Conservation (phyloP, 176 grass and related monocot genomes). For the Rhipidocladum racemiflorum region DNA sequence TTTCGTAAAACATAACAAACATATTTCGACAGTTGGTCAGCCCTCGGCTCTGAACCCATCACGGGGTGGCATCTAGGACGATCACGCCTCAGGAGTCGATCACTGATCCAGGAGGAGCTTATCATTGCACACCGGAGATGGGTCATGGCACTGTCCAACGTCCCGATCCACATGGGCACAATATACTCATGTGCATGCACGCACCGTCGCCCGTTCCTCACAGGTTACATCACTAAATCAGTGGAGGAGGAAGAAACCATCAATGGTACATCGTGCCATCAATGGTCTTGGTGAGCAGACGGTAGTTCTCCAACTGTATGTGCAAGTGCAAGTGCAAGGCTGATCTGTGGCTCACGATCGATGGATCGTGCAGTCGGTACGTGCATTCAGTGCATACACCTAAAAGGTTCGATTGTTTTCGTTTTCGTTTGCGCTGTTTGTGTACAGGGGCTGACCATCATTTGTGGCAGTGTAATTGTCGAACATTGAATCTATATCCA, state of each 20-base stretch:
- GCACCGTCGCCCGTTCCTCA: not conserved
- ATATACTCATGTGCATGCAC: not conserved
- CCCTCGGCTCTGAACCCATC: not conserved
- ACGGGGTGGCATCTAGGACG: not conserved
- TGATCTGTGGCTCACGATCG: no score
- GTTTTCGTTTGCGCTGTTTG: not conserved
- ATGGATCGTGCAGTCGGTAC: not conserved
- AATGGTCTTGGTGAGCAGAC: no score
- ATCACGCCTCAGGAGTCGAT: not conserved
- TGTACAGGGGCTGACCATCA: not conserved
- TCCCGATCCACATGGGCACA: not conserved
- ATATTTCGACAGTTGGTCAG: not conserved
- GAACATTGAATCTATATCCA: no score
- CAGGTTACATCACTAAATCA: no score
- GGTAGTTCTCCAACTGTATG: no score
- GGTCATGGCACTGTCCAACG: not conserved
- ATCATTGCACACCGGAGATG: not conserved
- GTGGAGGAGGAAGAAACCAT: no score
- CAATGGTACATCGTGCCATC: no score
- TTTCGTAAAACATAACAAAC: not conserved
- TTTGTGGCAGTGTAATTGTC: not conserved
- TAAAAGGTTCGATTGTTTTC: not conserved
- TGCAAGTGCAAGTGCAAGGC: no score
- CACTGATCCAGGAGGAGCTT: not conserved
- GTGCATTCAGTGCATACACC: not conserved